Conservation (phyloP, 768 basidiomycete species). For the Agaricus bisporus region DNA sequence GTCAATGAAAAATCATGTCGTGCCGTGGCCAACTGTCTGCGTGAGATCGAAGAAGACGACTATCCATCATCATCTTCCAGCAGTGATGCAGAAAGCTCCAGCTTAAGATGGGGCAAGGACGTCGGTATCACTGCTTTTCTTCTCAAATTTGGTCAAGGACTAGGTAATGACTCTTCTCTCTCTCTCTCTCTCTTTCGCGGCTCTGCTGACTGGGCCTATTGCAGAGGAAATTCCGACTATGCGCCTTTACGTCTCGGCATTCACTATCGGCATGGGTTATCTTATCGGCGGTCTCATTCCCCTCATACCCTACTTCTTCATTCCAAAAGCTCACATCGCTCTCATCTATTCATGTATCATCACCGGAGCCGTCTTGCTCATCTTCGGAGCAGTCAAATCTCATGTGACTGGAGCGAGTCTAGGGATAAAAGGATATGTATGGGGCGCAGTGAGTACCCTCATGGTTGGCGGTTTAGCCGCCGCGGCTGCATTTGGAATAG, state of each 20-base stretch:
- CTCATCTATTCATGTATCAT: constrained; percentile 71
- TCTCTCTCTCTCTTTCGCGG: neutral
- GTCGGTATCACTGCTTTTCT: constrained; percentile 91
- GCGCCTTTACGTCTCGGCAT: constrained; percentile 83
- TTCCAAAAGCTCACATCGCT: constrained; percentile 59
- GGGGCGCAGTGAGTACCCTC: constrained; percentile 84
- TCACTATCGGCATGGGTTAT: constrained; percentile 95
- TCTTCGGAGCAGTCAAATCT: constrained; percentile 91
- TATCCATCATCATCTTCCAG: constrained; percentile 13
- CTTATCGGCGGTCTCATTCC: constrained; percentile 92
- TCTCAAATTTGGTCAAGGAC: constrained; percentile 91
- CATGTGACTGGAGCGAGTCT: constrained; percentile 78
- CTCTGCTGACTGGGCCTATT: neutral
- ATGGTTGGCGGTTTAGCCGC: constrained; percentile 90
- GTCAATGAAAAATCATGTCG: constrained; percentile 79
- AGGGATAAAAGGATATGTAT: constrained; percentile 64
- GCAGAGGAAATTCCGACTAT: constrained; percentile 84
- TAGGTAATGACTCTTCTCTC: constrained; percentile 39
- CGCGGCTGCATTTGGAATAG: constrained; percentile 54
- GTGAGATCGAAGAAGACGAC: constrained; percentile 55
- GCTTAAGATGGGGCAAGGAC: constrained; percentile 63
- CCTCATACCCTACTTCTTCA: constrained; percentile 88
- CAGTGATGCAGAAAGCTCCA: constrained; percentile 50
- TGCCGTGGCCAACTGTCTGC: constrained; percentile 70
- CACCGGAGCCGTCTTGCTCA: constrained; percentile 78